Percentiles rank a stretch among this genome's conserved stretches.
Evolutionary conservation across 345 rosid species (phyloP).

Genomic region (Populus deltoides): DNA sequence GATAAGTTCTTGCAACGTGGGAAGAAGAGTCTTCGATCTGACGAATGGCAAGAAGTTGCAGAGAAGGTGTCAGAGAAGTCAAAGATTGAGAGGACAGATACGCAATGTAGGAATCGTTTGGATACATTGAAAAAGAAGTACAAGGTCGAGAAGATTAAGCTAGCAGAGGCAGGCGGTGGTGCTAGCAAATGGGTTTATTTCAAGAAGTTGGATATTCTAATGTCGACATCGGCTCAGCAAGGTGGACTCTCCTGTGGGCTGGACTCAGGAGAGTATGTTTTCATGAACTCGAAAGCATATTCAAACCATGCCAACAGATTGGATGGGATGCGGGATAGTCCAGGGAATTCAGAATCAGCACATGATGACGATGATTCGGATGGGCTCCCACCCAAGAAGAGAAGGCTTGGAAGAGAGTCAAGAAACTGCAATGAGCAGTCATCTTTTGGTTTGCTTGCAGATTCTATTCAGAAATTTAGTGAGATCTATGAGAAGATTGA

Average conservation of each 20-base stretch:
- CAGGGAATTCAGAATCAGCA: conserved; percentile 61
- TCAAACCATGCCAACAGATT: conserved; percentile 67
- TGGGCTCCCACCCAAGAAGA: conserved; percentile 75
- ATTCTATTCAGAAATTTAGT: conserved; percentile 77
- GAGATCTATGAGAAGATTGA: conserved; percentile 91
- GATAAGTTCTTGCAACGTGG: conserved; percentile 80
- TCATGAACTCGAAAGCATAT: conserved; percentile 61
- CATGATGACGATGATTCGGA: conserved; percentile 61
- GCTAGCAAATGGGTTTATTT: conserved; percentile 81
- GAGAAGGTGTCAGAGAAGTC: conserved; percentile 87
- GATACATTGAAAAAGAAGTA: conserved; percentile 94
- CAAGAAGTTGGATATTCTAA: conserved; percentile 77
- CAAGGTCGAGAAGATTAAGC: conserved; percentile 70
- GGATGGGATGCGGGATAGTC: conserved; percentile 93
- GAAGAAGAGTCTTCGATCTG: conserved; percentile 84
- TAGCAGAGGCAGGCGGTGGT: conserved; percentile 38
- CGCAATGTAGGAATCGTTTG: conserved; percentile 79
- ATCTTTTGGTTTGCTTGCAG: conserved; percentile 70
- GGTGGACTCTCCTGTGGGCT: conserved; percentile 82
- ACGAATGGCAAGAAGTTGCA: conserved; percentile 94
- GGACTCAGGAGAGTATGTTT: conserved; percentile 84
- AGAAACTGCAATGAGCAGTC: conserved; percentile 40
- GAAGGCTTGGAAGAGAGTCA: conserved; percentile 49
- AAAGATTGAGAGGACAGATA: conserved; percentile 69
- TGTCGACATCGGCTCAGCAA: conserved; percentile 65